phyloP scores from a whole-genome alignment of 805 yeast genomes.

The Pichia membranifaciens region DNA sequence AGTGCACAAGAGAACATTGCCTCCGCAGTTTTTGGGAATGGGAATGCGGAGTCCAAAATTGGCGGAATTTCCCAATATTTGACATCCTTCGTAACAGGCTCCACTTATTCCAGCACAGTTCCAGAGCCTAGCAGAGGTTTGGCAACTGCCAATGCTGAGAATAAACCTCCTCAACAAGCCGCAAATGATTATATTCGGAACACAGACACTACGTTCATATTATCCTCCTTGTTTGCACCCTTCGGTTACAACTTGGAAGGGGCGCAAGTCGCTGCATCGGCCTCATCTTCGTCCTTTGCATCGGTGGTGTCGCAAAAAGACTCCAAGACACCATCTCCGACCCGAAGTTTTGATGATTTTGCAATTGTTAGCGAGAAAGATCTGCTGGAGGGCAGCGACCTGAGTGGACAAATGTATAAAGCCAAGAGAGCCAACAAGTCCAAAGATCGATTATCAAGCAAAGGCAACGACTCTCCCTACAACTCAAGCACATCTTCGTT shows the following conservation, averaged over 20 bases:
- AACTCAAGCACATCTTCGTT: neutral
- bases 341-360: constrained; percentile 32
- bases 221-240: constrained; percentile 8
- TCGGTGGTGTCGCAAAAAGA: neutral
- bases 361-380: constrained; percentile 40
- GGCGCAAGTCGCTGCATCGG: neutral
- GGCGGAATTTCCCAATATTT: neutral
- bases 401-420: neutral
- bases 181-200: neutral
- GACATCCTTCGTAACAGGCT: neutral
- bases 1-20: neutral
- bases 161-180: no score
- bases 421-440: neutral
- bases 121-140: neutral
- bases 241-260: neutral
- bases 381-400: constrained; percentile 11
- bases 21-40: neutral
- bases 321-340: constrained; percentile 4
- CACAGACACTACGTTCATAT: neutral
- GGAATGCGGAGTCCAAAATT: neutral
- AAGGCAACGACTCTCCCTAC: neutral
- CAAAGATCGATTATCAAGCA: neutral
- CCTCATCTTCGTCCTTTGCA: neutral
- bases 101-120: neutral
- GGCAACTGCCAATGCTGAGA: neutral